phyloP scores from a whole-genome alignment of 2,329 filamentous ascomycete genomes.

The Zymoseptoria crescenta region DNA sequence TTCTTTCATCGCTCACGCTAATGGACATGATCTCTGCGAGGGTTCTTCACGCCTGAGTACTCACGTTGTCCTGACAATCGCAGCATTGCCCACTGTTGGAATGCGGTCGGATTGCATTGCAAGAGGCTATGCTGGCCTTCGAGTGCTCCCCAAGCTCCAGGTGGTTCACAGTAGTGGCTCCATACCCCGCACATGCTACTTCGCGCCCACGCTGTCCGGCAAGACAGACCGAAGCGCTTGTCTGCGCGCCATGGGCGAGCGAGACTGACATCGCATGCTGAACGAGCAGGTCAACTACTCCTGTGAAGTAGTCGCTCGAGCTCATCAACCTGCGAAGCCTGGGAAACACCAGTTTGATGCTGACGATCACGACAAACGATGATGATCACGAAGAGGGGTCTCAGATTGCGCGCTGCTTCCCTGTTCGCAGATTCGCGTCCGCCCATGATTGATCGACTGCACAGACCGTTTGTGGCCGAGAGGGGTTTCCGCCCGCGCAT shows the following conservation, averaged over 20 bases:
- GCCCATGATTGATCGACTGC: not conserved
- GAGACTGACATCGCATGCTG: not conserved
- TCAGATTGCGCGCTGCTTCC: not conserved
- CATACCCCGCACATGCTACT: not conserved
- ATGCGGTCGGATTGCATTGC: not conserved
- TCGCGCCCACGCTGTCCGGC: not conserved
- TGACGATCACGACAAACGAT: slow-evolving; percentile 2
- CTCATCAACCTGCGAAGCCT: not conserved
- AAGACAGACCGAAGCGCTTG: not conserved
- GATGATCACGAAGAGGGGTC: not conserved
- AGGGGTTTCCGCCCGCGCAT: not conserved
- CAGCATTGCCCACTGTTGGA: not conserved
- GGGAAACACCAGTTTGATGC: not conserved
- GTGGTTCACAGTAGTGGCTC: not conserved
- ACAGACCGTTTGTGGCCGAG: not conserved
- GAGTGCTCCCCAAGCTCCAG: not conserved
- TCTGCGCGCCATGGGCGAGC: not conserved
- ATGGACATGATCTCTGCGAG: not conserved
- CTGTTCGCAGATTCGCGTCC: not conserved
- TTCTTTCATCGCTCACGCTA: not conserved
- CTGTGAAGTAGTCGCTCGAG: not conserved
- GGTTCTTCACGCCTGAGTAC: not conserved
- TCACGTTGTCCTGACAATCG: not conserved
- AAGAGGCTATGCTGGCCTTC: not conserved
- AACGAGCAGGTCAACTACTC: not conserved